Evolutionary conservation across 1,139 yeast species (phyloP).

Genomic region (Suhomyces ambrosiae): DNA sequence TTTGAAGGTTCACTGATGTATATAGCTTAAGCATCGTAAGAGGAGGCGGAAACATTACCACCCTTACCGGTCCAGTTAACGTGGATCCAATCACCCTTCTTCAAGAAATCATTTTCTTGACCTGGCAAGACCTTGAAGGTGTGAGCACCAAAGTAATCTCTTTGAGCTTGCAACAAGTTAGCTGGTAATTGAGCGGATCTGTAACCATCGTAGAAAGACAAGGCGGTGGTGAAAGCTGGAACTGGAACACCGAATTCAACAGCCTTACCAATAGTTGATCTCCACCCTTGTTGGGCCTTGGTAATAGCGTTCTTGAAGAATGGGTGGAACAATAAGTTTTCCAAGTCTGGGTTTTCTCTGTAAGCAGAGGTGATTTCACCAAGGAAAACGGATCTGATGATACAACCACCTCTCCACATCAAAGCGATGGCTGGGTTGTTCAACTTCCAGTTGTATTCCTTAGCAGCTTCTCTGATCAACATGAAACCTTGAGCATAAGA

Average conservation of each 20-base stretch:
- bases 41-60: slow-evolving; percentile 94
- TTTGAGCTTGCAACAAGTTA: slow-evolving; percentile 97
- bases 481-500: slow-evolving; percentile 99
- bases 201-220: slow-evolving; percentile 98
- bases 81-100: slow-evolving; percentile 84
- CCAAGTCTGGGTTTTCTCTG: slow-evolving; percentile 90
- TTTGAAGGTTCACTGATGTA: slow-evolving; percentile 1
- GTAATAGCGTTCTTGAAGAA: slow-evolving; percentile 90
- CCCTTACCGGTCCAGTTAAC: slow-evolving; percentile 99
- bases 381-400: slow-evolving; percentile 96
- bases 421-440: slow-evolving; percentile 98
- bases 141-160: slow-evolving; percentile 99
- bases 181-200: slow-evolving; percentile 96
- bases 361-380: slow-evolving; percentile 96
- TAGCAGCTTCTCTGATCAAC: slow-evolving; percentile 98
- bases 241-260: slow-evolving; percentile 90
- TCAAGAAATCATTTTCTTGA: slow-evolving; percentile 70
- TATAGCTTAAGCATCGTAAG: slow-evolving; percentile 78
- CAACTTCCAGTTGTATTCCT: slow-evolving; percentile 94
- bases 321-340: slow-evolving; percentile 92
- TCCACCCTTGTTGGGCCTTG: slow-evolving; percentile 96
- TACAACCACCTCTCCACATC: slow-evolving; percentile 99
- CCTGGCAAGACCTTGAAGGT: slow-evolving; percentile 96
- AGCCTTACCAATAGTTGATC: slow-evolving; percentile 79
- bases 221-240: slow-evolving; percentile 96